Conservation (phyloP, 169 alveolate genomes). For the Theileria annulata region DNA sequence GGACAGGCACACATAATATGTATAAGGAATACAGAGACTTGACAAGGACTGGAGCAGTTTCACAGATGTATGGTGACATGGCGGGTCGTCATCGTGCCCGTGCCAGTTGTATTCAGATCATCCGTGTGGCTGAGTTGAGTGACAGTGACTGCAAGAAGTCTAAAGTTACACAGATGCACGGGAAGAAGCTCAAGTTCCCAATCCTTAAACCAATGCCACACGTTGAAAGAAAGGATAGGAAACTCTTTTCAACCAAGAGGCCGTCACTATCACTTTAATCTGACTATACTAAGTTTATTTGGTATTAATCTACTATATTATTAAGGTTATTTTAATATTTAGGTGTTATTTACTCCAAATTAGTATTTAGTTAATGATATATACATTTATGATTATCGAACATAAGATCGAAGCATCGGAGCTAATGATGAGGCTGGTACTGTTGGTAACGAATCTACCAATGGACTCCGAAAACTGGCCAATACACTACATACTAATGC, state of each 20-base stretch:
- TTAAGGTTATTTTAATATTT: no score
- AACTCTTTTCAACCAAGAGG: conserved; percentile 34
- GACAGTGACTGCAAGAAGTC: conserved; percentile 84
- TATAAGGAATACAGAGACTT: conserved; percentile 98
- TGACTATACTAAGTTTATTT: background rate
- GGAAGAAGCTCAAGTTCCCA: conserved; percentile 89
- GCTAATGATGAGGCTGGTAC: background rate
- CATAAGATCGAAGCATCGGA: background rate
- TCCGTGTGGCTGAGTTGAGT: conserved; percentile 85
- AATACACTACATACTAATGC: no score
- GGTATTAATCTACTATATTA: background rate
- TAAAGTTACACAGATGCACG: conserved; percentile 82
- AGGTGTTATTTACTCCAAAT: no score
- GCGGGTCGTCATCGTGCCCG: conserved; percentile 98
- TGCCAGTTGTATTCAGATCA: conserved; percentile 91
- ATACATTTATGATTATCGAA: no score
- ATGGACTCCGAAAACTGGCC: background rate
- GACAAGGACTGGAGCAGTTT: conserved; percentile 94
- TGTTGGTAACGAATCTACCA: background rate
- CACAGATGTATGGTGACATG: conserved; percentile 96
- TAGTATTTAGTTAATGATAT: no score
- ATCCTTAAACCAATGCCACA: conserved; percentile 55
- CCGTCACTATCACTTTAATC: conserved; percentile 50
- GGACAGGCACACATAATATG: conserved; percentile 98
- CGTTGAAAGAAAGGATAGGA: conserved; percentile 41